Percentiles rank a stretch among this genome's conserved stretches.
These are phyloP conservation scores for Neltuma alba DNA, from an alignment of 306 rosid species.

Conservation along the genomic window DNA sequence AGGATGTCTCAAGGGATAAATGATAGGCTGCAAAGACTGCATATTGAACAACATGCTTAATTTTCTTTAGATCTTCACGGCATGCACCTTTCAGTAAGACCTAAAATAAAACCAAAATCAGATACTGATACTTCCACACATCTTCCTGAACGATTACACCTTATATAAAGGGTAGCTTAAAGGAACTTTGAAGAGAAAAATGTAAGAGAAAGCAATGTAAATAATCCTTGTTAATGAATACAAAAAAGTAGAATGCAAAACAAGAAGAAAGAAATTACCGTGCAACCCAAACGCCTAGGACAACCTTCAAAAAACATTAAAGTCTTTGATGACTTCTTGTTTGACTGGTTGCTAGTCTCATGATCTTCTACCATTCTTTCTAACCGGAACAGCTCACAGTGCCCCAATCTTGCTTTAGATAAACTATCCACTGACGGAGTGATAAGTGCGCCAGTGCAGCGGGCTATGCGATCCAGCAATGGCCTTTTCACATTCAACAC, in stretches of 20 bases:
- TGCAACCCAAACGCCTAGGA: conserved; percentile 94
- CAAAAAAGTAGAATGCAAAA: conserved; percentile 8
- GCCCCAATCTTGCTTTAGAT: conserved; percentile 71
- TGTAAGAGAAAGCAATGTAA: conserved; percentile 18
- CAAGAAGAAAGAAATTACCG: conserved; percentile 56
- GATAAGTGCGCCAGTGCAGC: conserved; percentile 84
- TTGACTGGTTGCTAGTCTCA: conserved; percentile 63
- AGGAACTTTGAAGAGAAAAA: neutral
- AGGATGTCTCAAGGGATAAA: conserved; percentile 96
- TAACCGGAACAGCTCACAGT: conserved; percentile 90
- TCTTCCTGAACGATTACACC: neutral
- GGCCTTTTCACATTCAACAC: conserved; percentile 96
- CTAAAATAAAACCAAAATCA: conserved; percentile 55
- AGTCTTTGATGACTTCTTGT: conserved; percentile 80
- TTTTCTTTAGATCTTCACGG: conserved; percentile 86
- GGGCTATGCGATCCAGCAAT: conserved; percentile 85
- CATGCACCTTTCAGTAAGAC: conserved; percentile 83
- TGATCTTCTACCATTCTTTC: conserved; percentile 74
- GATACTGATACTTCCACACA: conserved; percentile 30
- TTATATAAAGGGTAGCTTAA: conserved; percentile 11
- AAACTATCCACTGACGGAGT: conserved; percentile 78
- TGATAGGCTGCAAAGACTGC: conserved; percentile 98
- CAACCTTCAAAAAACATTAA: conserved; percentile 98
- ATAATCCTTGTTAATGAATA: conserved; percentile 6
- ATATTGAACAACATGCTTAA: conserved; percentile 84